Base-by-base conservation (phyloP, 441 rosid genomes). In the Populus hybrid region DNA sequence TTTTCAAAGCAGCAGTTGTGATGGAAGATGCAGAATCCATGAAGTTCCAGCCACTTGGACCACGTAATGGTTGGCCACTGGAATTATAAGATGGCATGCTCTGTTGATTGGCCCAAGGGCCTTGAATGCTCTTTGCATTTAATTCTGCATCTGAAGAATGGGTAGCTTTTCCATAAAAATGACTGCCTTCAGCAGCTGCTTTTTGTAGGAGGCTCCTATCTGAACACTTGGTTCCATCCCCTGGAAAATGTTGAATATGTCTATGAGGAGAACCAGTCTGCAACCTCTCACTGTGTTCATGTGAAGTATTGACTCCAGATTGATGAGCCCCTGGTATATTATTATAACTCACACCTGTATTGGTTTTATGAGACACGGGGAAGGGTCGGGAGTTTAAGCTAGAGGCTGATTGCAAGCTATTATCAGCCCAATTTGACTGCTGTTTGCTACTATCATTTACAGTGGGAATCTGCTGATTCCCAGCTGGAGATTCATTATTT, bases 121-220 rank as follows among this genome's bases (percentile, higher is more conserved):
- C 81, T 4, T 82, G 78, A 68, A 76, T 70, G 70, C 79, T 81
- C 81, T 82, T 85, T 70, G 79, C 84, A 79, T 71, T 85, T 80
- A 68, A 73, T 67, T 85, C 91, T 38, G 71, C 67, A 67, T 85
- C 80, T 36, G 87, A 74, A 79, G 87, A 76, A 82, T 77, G 81
- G 71, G 82, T 77, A 76, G 68, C 77, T 80, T 87, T 88, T 69
- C 85, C 88, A 84, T 75, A 80, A 78, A 78, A 71, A 70, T 81
- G 86, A 84, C 80, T 82, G 66, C 84, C 83, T 77, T 86, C 90
- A 61, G 82, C 75, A 72, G 79, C 81, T 61, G 89, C 84, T 80
- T 84, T 90, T 80, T 86, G 88, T 61, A 79, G 67, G 75, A 64
- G 65, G 84, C 87, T 85, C 32, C 76, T 76, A 82, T 88, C 90